These are phyloP conservation scores for Tarenaya hassleriana DNA, from an alignment of 345 rosid genomes.

Conservation along the genomic window DNA sequence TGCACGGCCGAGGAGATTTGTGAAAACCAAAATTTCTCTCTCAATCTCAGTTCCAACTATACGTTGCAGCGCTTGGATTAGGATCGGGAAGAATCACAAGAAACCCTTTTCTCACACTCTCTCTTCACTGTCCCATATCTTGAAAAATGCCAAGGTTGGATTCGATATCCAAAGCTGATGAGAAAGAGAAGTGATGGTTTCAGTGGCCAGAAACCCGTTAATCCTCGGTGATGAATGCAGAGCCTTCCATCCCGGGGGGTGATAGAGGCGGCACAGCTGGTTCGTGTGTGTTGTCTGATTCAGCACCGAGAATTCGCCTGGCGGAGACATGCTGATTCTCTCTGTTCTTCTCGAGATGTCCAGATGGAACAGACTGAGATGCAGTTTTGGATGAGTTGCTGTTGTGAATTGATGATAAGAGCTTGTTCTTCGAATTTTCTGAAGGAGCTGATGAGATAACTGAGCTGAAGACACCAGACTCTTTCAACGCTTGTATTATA, in stretches of 20 bases:
- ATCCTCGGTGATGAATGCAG: constrained; percentile 22
- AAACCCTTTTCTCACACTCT: no score
- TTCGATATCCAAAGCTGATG: constrained; percentile 11
- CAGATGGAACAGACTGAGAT: constrained; percentile 42
- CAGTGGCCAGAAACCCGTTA: constrained; percentile 6
- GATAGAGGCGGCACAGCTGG: constrained; percentile 76
- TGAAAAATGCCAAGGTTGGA: constrained; percentile 13
- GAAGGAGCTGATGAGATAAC: constrained; percentile 42
- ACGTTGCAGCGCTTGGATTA: no score
- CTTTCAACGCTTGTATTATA: constrained; percentile 61
- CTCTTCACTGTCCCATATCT: constrained; percentile 18
- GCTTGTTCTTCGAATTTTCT: constrained; percentile 46
- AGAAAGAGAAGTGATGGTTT: constrained; percentile 5
- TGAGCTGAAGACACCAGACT: constrained; percentile 60
- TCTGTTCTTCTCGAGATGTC: constrained; percentile 39
- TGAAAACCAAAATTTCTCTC: no score
- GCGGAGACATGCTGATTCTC: constrained; percentile 40
- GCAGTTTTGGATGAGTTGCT: constrained; percentile 44
- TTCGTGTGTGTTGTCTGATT: constrained; percentile 23
- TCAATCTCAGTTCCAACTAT: no score
- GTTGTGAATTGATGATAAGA: constrained; percentile 37
- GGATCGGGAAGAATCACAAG: no score
- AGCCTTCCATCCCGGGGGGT: constrained; percentile 49
- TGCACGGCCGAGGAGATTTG: no score
- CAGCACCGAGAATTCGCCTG: constrained; percentile 47